Percentiles rank a stretch among this genome's conserved stretches.
Conservation (phyloP, 2,329 filamentous ascomycete genomes). For the Trichoderma brevicompactum region DNA sequence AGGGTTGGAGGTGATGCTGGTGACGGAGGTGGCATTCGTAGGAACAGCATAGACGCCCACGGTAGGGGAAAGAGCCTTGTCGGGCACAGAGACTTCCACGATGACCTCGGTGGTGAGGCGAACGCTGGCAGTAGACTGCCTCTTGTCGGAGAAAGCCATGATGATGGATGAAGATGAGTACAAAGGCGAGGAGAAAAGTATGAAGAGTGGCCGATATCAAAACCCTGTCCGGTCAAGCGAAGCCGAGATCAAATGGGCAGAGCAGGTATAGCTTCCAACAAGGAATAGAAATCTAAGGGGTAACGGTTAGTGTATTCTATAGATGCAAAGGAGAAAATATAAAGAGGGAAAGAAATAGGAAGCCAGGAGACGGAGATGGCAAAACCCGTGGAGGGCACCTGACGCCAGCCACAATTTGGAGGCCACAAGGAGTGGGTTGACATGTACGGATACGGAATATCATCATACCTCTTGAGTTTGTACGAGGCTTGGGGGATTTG, state of each 20-base stretch:
- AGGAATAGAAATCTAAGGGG: neutral
- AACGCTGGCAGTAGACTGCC: slow-evolving; percentile 22
- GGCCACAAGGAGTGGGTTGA: neutral
- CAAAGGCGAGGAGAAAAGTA: neutral
- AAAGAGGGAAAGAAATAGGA: neutral
- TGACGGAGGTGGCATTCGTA: slow-evolving; percentile 36
- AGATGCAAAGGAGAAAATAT: neutral
- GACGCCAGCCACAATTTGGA: neutral
- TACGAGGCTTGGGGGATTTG: neutral
- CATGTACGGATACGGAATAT: neutral
- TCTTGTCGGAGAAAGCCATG: slow-evolving; percentile 15
- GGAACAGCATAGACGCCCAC: slow-evolving; percentile 34
- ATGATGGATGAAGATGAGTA: neutral
- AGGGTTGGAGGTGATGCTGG: slow-evolving; percentile 51
- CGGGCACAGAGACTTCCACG: slow-evolving; percentile 26
- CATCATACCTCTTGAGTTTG: slow-evolving; percentile 8
- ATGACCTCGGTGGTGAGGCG: slow-evolving; percentile 20
- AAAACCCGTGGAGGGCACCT: neutral
- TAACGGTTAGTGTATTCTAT: neutral
- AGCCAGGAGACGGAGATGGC: neutral
- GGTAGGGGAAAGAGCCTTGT: slow-evolving; percentile 36
- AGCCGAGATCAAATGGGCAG: neutral
- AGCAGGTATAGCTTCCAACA: neutral
- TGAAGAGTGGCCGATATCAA: neutral
- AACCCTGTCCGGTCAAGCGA: neutral